Evolutionary conservation across 352 stramenopile species (phyloP).

Genomic region (Globisporangium perplexum): DNA sequence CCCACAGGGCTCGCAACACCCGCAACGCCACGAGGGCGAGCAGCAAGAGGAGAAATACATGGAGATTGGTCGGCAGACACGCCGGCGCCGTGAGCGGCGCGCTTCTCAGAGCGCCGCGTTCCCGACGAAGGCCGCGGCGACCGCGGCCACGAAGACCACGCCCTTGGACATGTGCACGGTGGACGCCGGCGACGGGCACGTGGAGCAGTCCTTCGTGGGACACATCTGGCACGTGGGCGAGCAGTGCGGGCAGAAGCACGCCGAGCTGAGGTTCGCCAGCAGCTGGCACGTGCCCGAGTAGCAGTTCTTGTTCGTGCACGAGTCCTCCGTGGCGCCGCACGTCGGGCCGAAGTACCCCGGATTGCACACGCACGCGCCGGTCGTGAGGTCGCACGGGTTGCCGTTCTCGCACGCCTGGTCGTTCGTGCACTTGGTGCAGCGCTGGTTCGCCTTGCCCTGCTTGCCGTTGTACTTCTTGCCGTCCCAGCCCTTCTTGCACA

Average conservation of each 20-base stretch:
- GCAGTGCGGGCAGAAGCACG: slow-evolving; percentile 19
- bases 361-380: slow-evolving; percentile 22
- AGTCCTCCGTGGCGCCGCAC: slow-evolving; percentile 21
- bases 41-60: not conserved
- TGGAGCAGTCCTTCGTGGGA: slow-evolving; percentile 18
- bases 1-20: too few species aligned
- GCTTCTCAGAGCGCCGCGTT: slow-evolving; percentile 13
- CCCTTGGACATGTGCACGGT: slow-evolving; percentile 10
- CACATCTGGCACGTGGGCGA: slow-evolving; percentile 14
- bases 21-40: not conserved
- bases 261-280: slow-evolving; percentile 13
- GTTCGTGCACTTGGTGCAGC: slow-evolving; percentile 32
- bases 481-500: slow-evolving; percentile 28
- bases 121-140: slow-evolving; percentile 10
- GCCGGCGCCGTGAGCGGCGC: not conserved
- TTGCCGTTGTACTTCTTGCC: slow-evolving; percentile 25
- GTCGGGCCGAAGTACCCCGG: slow-evolving; percentile 24
- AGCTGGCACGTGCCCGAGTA: slow-evolving; percentile 15
- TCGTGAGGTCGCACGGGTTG: slow-evolving; percentile 19
- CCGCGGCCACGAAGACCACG: slow-evolving; percentile 10
- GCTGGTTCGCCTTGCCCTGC: slow-evolving; percentile 19
- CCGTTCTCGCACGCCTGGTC: slow-evolving; percentile 30
- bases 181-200: slow-evolving; percentile 12
- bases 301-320: slow-evolving; percentile 21
- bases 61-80: not conserved